Conservation (phyloP, 768 basidiomycete species). For the Pleurotus cornucopiae region DNA sequence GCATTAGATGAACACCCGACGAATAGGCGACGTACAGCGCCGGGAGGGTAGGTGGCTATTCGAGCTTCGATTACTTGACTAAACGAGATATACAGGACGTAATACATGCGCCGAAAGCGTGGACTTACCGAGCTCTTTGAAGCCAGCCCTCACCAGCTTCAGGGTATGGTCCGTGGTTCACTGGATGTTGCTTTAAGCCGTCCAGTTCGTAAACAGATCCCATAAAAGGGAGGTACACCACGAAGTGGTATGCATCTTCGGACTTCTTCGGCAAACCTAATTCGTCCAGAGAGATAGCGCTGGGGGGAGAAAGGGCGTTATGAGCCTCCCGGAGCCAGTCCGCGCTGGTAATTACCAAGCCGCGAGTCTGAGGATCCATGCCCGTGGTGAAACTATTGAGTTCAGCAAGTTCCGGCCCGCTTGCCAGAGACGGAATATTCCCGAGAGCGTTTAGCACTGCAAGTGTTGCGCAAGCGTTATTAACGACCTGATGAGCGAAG, state of each 20-base stretch:
- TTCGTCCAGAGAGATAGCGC: constrained; percentile 83
- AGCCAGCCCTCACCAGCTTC: constrained; percentile 80
- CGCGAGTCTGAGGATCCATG: constrained; percentile 85
- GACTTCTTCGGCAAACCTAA: constrained; percentile 61
- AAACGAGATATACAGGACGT: constrained; percentile 16
- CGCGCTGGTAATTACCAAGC: constrained; percentile 75
- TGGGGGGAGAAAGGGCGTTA: constrained; percentile 90
- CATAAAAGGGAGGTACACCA: constrained; percentile 84
- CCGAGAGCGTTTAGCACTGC: constrained; percentile 90
- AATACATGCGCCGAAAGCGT: constrained; percentile 7
- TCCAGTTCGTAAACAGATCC: constrained; percentile 92
- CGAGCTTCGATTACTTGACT: constrained; percentile 84
- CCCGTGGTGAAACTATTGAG: constrained; percentile 74
- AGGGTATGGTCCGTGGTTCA: constrained; percentile 74
- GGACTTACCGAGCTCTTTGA: constrained; percentile 64
- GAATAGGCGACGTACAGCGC: constrained; percentile 57
- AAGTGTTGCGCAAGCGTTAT: constrained; percentile 96
- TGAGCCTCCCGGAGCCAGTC: constrained; percentile 83
- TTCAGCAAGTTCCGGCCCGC: constrained; percentile 67
- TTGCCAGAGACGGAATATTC: constrained; percentile 64
- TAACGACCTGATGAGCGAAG: constrained; percentile 92
- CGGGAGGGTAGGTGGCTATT: constrained; percentile 87
- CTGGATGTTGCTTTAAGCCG: constrained; percentile 75
- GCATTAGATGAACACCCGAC: constrained; percentile 10
- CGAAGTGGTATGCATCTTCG: constrained; percentile 94